These are phyloP conservation scores for Phytophthora litchii DNA, from an alignment of 352 stramenopile species.

Conservation along the genomic window DNA sequence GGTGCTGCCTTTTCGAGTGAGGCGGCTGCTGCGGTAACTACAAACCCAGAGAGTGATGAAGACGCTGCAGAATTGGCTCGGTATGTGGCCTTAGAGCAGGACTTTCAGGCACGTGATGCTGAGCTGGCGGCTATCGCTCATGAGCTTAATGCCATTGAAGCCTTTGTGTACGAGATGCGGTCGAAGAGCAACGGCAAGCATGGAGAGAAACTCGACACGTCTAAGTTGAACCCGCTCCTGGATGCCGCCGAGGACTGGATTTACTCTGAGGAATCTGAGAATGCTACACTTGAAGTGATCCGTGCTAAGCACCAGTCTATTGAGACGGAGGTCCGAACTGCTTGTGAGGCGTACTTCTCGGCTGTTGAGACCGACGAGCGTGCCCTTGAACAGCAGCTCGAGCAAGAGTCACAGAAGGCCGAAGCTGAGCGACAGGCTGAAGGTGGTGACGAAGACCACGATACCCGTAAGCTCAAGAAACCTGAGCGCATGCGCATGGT, in stretches of 20 bases:
- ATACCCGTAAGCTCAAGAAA: constrained; percentile 93
- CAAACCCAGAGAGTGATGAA: constrained; percentile 20
- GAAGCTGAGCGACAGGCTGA: constrained; percentile 75
- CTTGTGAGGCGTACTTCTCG: constrained; percentile 72
- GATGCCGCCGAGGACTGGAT: constrained; percentile 92
- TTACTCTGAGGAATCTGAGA: constrained; percentile 88
- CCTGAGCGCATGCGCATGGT: constrained; percentile 94
- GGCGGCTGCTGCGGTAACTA: constrained; percentile 16
- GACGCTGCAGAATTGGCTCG: constrained; percentile 37
- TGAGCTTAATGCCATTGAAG: constrained; percentile 90
- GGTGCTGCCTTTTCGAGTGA: constrained; percentile 67
- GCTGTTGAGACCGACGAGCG: constrained; percentile 68
- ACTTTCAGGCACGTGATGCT: constrained; percentile 78
- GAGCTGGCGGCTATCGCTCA: constrained; percentile 75
- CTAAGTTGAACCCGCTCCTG: constrained; percentile 67
- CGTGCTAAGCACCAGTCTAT: constrained; percentile 61
- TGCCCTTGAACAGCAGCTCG: constrained; percentile 74
- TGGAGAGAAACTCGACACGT: constrained; percentile 71
- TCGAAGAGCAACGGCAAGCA: constrained; percentile 75
- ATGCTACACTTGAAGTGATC: constrained; percentile 63
- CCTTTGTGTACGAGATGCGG: constrained; percentile 92
- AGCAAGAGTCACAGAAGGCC: constrained; percentile 74
- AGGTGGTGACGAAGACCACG: constrained; percentile 88
- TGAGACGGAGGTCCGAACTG: constrained; percentile 51
- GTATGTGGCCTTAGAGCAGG: constrained; percentile 59